Evolutionary conservation across 2,329 filamentous ascomycete species (phyloP).

Genomic region (Myotisia sp.): DNA sequence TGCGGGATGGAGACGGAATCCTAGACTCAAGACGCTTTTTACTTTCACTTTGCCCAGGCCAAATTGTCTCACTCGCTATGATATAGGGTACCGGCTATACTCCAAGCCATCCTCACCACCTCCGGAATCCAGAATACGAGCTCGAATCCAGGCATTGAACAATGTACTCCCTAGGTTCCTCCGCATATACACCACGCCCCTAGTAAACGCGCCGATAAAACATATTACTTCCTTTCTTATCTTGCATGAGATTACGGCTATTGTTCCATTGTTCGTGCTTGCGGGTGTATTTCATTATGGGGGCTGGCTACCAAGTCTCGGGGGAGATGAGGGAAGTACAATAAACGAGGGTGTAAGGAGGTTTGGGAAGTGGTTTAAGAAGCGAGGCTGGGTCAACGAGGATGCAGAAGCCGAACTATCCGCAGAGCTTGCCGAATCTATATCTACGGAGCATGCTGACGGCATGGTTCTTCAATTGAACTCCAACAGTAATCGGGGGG

Average conservation of each 20-base stretch:
- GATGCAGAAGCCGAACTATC: slow-evolving; percentile 33
- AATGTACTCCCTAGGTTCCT: slow-evolving; percentile 50
- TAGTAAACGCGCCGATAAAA: slow-evolving; percentile 63
- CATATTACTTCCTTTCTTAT: slow-evolving; percentile 77
- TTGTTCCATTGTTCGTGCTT: slow-evolving; percentile 63
- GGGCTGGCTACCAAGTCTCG: slow-evolving; percentile 51
- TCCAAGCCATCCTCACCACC: slow-evolving; percentile 2
- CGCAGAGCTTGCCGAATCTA: slow-evolving; percentile 20
- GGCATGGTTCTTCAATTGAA: slow-evolving; percentile 14
- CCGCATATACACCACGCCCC: slow-evolving; percentile 51
- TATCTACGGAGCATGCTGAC: slow-evolving; percentile 17
- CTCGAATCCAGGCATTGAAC: slow-evolving; percentile 24
- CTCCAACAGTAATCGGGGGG: slow-evolving; percentile 29
- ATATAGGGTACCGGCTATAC: slow-evolving; percentile 1
- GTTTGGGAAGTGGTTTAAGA: slow-evolving; percentile 62
- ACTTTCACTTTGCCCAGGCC: background rate
- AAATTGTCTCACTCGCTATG: background rate
- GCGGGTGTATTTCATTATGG: slow-evolving; percentile 68
- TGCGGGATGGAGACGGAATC: background rate
- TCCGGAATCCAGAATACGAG: slow-evolving; percentile 11
- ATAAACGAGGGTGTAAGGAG: slow-evolving; percentile 50
- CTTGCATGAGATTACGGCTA: slow-evolving; percentile 80
- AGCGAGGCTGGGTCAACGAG: slow-evolving; percentile 62
- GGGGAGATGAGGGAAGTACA: slow-evolving; percentile 18
- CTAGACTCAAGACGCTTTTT: background rate